A percentile compares a stretch with the other conserved stretches of the same genome.
Conservation (phyloP, 768 basidiomycete species). For the Hydnomerulius pinastri region DNA sequence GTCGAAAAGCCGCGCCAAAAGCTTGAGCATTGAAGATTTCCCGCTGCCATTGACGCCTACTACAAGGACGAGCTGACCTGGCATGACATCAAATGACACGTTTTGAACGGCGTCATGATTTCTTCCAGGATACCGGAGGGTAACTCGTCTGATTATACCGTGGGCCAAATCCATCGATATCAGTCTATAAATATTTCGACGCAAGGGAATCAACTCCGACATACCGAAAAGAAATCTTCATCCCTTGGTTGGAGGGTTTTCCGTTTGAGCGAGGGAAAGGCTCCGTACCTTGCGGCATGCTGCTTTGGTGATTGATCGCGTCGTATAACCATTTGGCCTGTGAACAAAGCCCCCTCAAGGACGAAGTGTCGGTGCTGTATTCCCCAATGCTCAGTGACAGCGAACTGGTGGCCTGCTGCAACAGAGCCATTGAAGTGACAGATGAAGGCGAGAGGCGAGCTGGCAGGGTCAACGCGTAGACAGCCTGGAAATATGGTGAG, state of each 20-base stretch:
- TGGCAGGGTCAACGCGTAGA: constrained; percentile 24
- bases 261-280: constrained; percentile 16
- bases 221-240: constrained; percentile 30
- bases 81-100: constrained; percentile 29
- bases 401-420: constrained; percentile 33
- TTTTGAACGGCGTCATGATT: constrained; percentile 21
- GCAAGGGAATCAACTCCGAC: neutral
- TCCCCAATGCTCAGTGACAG: constrained; percentile 17
- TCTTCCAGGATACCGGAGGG: constrained; percentile 24
- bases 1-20: constrained; percentile 52
- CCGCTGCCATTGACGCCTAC: constrained; percentile 33
- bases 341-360: constrained; percentile 13
- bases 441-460: constrained; percentile 29
- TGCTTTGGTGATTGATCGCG: constrained; percentile 19
- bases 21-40: constrained; percentile 42
- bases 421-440: constrained; percentile 34
- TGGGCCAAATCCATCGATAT: neutral
- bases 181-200: neutral
- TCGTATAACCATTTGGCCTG: constrained; percentile 22
- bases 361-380: constrained; percentile 6
- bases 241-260: constrained; percentile 15
- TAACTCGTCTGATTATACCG: constrained; percentile 14
- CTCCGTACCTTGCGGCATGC: constrained; percentile 18
- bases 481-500: constrained; percentile 17
- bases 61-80: constrained; percentile 32